Evolutionary conservation across 257 asterid genomes (phyloP), one percentile per base, ranked within the genome.

Genomic region (Ilex asprella): DNA sequence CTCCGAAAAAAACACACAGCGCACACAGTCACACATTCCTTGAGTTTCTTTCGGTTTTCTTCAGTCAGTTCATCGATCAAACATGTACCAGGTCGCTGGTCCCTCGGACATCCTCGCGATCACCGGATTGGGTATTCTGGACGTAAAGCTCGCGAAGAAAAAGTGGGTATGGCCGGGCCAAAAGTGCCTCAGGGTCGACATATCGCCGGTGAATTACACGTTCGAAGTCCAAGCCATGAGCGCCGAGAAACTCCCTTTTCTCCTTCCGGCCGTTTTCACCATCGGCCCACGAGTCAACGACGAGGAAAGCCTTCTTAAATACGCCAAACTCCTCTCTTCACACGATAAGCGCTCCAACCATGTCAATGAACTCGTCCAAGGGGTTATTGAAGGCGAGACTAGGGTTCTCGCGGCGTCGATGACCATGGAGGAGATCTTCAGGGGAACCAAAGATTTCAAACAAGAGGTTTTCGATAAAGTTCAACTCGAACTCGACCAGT

Each of bases 141-240:
- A 86, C 31, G 67, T 81, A 13, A 78, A 75, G 61, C 68, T 86
- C 29, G 60, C 87, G 0, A 82, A 84, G 78, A 84, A 84, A 52
- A 63, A 85, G 57, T 84, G 95, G 89, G 12, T 86, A 2, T 55
- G 79, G 2, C 91, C 91, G 0, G 95, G 89, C 0, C 95, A 86
- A 13, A 66, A 75, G 13, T 74, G 55, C 71, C 31, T 72, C 16
- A 35, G 30, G 6, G 78, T 78, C 53, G 87, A 86, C 64, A 62
- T 84, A 15, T 74, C 89, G 11, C 95, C 95, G 0, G 91, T 83
- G 5, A 86, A 86, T 59, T 83, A 86, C 82, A 81, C 88, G 50
- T 86, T 86, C 64, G 80, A 86, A 56, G 95, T 86, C 16, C 88
- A 86, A 31, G 95, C 95, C 60, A 86, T 83, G 91, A 83, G 88